These are phyloP conservation scores for Tripterygium wilfordii DNA, from an alignment of 177 flowering plant genomes.

Conservation along the genomic window DNA sequence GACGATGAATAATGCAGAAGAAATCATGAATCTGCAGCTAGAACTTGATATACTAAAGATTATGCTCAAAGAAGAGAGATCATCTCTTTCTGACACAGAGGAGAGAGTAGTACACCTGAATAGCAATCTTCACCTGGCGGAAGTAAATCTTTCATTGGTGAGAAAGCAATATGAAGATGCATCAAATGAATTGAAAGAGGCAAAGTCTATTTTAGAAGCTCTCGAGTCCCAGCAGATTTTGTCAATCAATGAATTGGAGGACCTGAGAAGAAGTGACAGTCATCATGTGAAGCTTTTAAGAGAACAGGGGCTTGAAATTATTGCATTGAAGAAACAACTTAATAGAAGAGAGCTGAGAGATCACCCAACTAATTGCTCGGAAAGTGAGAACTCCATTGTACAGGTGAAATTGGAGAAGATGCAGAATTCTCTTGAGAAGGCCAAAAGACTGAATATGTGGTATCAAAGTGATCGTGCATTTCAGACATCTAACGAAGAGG, in stretches of 20 bases:
- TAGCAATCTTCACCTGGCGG: conserved; percentile 46
- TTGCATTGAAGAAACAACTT: conserved; percentile 38
- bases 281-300: conserved; percentile 37
- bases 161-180: conserved; percentile 37
- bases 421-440: conserved; percentile 89
- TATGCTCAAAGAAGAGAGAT: conserved; percentile 76
- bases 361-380: conserved; percentile 18
- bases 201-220: conserved; percentile 74
- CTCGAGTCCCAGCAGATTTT: conserved; percentile 80
- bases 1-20: conserved; percentile 40
- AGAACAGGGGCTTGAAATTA: conserved; percentile 51
- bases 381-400: conserved; percentile 39
- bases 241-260: conserved; percentile 66
- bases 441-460: conserved; percentile 54
- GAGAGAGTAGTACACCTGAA: conserved; percentile 29
- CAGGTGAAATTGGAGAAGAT: conserved; percentile 57
- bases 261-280: conserved; percentile 33
- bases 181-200: conserved; percentile 42
- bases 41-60: conserved; percentile 78
- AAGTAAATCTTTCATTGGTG: conserved; percentile 23
- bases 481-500: conserved; percentile 60
- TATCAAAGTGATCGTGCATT: conserved; percentile 62
- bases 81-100: conserved; percentile 38
- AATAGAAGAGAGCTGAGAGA: conserved; percentile 27
- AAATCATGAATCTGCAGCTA: conserved; percentile 63